Percentiles rank a stretch among this genome's conserved stretches.
Evolutionary conservation across 208 protist genomes (phyloP).

Genomic region (Willaertia magna): DNA sequence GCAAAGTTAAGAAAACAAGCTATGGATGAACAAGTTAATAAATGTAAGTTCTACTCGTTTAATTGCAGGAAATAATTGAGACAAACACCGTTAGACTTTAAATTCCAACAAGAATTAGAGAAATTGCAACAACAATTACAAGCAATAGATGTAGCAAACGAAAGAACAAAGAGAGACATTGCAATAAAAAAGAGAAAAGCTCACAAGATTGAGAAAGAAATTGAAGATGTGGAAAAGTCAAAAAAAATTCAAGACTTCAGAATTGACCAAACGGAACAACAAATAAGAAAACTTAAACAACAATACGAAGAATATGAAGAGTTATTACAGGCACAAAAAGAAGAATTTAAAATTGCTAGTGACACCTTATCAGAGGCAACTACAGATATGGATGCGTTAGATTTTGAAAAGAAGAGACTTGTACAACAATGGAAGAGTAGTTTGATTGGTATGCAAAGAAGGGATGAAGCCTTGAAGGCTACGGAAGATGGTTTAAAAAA

Average conservation of each 20-base stretch:
- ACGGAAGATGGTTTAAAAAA: constrained; percentile 72
- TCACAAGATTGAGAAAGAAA: constrained; percentile 84
- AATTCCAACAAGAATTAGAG: neutral
- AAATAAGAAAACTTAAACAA: constrained; percentile 60
- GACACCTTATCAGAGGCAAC: constrained; percentile 73
- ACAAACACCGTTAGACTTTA: neutral
- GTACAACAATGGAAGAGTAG: constrained; percentile 79
- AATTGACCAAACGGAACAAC: constrained; percentile 64
- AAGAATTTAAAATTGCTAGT: constrained; percentile 64
- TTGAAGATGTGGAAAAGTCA: constrained; percentile 70
- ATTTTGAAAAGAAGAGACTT: constrained; percentile 84
- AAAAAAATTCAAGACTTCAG: constrained; percentile 80
- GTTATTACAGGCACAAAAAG: constrained; percentile 63
- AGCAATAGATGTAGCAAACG: neutral
- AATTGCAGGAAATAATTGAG: neutral
- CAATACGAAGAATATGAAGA: constrained; percentile 56
- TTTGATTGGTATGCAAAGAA: constrained; percentile 76
- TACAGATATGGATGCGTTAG: constrained; percentile 79
- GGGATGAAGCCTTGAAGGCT: constrained; percentile 72
- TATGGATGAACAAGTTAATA: constrained; percentile 66
- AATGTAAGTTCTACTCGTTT: constrained; percentile 25
- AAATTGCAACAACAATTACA: neutral
- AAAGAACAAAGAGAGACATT: constrained; percentile 46
- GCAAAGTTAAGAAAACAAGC: constrained; percentile 48
- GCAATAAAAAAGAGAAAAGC: constrained; percentile 76